Evolutionary conservation across 805 yeast genomes (phyloP).

Genomic region (Saccharomycopsis sp.): DNA sequence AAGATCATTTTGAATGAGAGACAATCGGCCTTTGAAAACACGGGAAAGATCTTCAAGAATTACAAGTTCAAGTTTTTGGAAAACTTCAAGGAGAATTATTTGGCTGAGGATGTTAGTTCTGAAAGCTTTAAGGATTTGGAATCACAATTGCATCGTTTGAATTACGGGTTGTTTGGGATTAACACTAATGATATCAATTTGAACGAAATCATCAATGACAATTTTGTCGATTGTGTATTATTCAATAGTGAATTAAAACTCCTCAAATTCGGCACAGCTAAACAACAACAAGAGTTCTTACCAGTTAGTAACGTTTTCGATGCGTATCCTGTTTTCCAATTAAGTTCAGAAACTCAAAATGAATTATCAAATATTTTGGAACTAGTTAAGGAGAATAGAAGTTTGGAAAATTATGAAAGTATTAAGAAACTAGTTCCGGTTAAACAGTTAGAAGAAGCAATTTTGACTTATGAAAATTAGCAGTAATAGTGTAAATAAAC

Average conservation of each 20-base stretch:
- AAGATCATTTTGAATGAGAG: slow-evolving; percentile 85
- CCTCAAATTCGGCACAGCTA: slow-evolving; percentile 37
- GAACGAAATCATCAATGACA: slow-evolving; percentile 31
- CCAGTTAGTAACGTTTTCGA: slow-evolving; percentile 13
- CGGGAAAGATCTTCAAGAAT: slow-evolving; percentile 34
- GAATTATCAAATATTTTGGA: slow-evolving; percentile 7
- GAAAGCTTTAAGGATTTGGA: slow-evolving; percentile 49
- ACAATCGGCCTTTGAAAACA: slow-evolving; percentile 56
- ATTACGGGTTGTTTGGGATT: slow-evolving; percentile 77
- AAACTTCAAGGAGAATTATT: slow-evolving; percentile 49
- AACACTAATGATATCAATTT: slow-evolving; percentile 30
- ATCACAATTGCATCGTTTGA: slow-evolving; percentile 68
- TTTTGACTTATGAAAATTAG: slow-evolving; percentile 5
- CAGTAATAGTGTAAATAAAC: too few species aligned
- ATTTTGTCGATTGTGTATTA: slow-evolving; percentile 57
- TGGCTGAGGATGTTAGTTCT: slow-evolving; percentile 21
- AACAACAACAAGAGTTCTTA: slow-evolving; percentile 20
- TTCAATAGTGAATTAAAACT: slow-evolving; percentile 62
- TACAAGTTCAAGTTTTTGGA: slow-evolving; percentile 39
- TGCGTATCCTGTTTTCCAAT: slow-evolving; percentile 16
- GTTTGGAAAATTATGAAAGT: slow-evolving; percentile 6
- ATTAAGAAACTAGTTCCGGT: slow-evolving; percentile 16
- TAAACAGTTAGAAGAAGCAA: slow-evolving; percentile 17
- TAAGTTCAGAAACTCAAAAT: slow-evolving; percentile 2
- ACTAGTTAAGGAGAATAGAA: slow-evolving; percentile 6